phyloP scores from a whole-genome alignment of 1,284 basidiomycete species.

The Microbotryum intermedium region DNA sequence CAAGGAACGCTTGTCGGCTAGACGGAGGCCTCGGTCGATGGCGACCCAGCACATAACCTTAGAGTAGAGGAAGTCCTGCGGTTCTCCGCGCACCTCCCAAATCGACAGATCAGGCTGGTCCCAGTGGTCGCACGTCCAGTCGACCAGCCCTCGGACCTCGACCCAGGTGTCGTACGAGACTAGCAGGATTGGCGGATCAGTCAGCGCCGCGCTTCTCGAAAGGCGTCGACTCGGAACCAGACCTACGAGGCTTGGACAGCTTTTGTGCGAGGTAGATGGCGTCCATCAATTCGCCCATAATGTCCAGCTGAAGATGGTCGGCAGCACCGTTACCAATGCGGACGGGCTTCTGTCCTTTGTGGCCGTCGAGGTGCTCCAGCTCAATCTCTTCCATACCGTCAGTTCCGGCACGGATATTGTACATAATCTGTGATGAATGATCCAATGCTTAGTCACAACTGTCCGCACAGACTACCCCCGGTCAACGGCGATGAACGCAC shows the following conservation, averaged over 20 bases:
- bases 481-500: constrained; percentile 27
- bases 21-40: constrained; percentile 66
- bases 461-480: too few species aligned
- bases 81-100: constrained; percentile 54
- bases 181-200: not conserved
- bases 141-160: constrained; percentile 43
- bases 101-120: constrained; percentile 49
- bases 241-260: constrained; percentile 44
- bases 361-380: constrained; percentile 31
- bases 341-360: constrained; percentile 47
- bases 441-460: not conserved
- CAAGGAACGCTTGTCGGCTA: constrained; percentile 71
- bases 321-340: constrained; percentile 43
- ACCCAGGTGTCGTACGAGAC: constrained; percentile 39
- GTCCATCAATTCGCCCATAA: constrained; percentile 84
- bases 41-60: constrained; percentile 71
- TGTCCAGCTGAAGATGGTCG: constrained; percentile 81
- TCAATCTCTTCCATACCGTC: constrained; percentile 34
- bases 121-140: constrained; percentile 33
- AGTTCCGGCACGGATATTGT: constrained; percentile 72
- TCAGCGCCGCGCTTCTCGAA: too few species aligned
- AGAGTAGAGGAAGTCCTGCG: constrained; percentile 79
- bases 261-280: constrained; percentile 83
- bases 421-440: constrained; percentile 40
- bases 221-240: not conserved